Base-by-base conservation (phyloP, 768 basidiomycete species). In the Amanita subjunquillea region DNA sequence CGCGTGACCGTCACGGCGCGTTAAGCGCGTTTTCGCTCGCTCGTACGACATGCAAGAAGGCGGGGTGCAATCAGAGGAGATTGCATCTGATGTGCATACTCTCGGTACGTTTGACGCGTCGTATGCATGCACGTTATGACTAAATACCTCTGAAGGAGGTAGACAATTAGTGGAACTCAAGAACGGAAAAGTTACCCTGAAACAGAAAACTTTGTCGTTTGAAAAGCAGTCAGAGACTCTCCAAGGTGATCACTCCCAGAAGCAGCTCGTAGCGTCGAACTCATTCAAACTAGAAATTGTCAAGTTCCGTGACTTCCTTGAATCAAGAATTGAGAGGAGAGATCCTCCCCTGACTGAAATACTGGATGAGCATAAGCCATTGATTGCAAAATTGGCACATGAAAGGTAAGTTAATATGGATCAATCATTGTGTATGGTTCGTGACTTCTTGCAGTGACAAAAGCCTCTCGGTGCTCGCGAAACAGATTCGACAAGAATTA, bases 161-260 rank as follows among this genome's bases (percentile, higher is more conserved):
- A 38, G 67, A 67, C 46, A 79, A 72, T 65, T 83, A 13, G 78
- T 75, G 3, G 87, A 89, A 55, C 62, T 90, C 12, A 87, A 78
- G 72, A 87, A 85, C 63, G 87, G 86, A 20, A 91, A 83, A 63
- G 76, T 86, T 3, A 57, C 79, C 9, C 82, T 90, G 61, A 86
- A 77, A 65, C 89, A 91, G 72, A 91, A 87, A 65, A 67, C 75
- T 13, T 60, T 83, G 32, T 79, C 84, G 0, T 78, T 87, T 46
- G 86, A 90, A 67, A 89, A 88, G 64, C 73, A 81, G 59, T 85
- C 85, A 5, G 87, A 90, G 62, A 89, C 88, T 13, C 74, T 91
- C 60, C 84, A 86, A 75, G 88, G 90, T 85, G 54, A 45, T 74
- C 63, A 34, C 32, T 49, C 53, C 46, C 25, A 52, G 7, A 25